phyloP scores from a whole-genome alignment of 805 yeast genomes.

The Nadsonia fulvescens region DNA sequence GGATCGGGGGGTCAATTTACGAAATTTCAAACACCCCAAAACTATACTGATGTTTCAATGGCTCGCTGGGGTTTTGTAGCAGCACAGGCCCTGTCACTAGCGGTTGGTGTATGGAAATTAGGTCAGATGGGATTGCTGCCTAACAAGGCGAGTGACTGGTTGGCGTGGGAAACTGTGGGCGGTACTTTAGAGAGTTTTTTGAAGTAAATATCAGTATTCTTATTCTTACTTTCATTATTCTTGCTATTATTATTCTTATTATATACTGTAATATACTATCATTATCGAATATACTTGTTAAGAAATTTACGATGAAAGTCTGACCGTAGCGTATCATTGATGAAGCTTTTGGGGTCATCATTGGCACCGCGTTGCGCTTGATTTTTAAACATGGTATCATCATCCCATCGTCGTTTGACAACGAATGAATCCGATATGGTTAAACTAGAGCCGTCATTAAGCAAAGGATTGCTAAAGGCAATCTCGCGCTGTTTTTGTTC shows the following conservation, averaged over 20 bases:
- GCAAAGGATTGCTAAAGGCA: conserved; percentile 19
- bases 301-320: conserved; percentile 21
- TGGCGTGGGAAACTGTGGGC: conserved; percentile 48
- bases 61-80: conserved; percentile 32
- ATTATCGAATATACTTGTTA: conserved; percentile 17
- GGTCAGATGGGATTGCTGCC: conserved; percentile 84
- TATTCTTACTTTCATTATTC: too few relatives aligned
- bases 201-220: too few relatives aligned
- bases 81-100: conserved; percentile 36
- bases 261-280: too few relatives aligned
- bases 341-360: conserved; percentile 12
- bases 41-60: conserved; percentile 13
- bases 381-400: conserved; percentile 19
- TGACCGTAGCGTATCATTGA: conserved; percentile 21
- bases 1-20: conserved; percentile 36
- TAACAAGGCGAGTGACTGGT: conserved; percentile 76
- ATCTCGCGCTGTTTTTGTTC: conserved; percentile 11
- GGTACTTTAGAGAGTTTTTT: conserved; percentile 1
- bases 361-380: conserved; percentile 15
- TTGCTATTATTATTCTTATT: too few relatives aligned
- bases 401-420: conserved; percentile 18
- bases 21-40: conserved; percentile 15
- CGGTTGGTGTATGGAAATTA: conserved; percentile 70
- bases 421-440: conserved; percentile 10
- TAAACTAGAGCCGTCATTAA: too few relatives aligned